Conservation (phyloP, 1,284 basidiomycete genomes). For the Moniliophthora roreri region DNA sequence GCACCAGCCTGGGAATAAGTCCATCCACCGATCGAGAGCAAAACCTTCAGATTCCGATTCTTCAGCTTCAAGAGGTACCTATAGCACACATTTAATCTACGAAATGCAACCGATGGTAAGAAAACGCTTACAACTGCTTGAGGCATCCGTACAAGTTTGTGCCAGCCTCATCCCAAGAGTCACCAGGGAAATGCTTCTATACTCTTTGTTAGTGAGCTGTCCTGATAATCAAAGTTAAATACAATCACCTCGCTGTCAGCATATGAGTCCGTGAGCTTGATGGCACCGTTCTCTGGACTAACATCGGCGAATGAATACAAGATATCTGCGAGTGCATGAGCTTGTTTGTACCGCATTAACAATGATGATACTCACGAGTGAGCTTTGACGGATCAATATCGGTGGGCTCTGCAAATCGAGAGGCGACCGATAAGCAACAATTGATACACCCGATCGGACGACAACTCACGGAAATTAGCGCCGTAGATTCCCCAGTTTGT, state of each 20-base stretch:
- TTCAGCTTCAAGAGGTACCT: conserved; percentile 64
- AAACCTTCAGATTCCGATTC: conserved; percentile 75
- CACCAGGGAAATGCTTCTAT: conserved; percentile 66
- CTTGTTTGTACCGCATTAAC: background rate
- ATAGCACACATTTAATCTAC: conserved; percentile 16
- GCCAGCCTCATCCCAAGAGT: conserved; percentile 62
- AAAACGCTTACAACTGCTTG: conserved; percentile 68
- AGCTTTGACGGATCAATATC: conserved; percentile 54
- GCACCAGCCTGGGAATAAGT: conserved; percentile 64
- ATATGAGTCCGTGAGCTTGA: conserved; percentile 77
- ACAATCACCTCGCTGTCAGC: conserved; percentile 74
- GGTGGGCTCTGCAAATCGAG: conserved; percentile 41
- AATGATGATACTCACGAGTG: conserved; percentile 38
- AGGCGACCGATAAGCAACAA: conserved; percentile 8
- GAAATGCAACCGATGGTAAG: background rate
- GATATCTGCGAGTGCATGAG: conserved; percentile 55
- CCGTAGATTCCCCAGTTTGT: conserved; percentile 76
- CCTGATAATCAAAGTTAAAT: background rate
- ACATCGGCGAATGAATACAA: conserved; percentile 88
- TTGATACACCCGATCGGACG: conserved; percentile 1
- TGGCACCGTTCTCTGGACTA: conserved; percentile 62
- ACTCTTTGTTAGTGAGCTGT: background rate
- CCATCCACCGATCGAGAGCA: conserved; percentile 78
- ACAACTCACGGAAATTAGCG: conserved; percentile 68
- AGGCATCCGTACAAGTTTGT: conserved; percentile 87